Base-by-base conservation (phyloP, 331 rosid genomes). In the Phaseolus coccineus region DNA sequence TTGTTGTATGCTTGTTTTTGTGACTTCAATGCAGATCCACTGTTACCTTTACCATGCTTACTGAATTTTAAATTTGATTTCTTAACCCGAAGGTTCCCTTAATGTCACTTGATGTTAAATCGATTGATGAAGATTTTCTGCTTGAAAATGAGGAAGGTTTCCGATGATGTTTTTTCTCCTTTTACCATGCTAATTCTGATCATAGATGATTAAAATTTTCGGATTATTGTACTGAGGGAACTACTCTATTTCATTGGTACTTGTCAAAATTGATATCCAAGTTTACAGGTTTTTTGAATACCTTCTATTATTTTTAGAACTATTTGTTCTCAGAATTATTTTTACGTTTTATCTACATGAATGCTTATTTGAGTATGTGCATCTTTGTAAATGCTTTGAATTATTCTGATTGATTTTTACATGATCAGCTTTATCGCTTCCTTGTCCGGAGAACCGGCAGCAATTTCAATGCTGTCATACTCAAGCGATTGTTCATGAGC, bases 401-500 rank as follows among this genome's bases (percentile, higher is more conserved):
- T 69, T 67, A 4, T 67, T 40, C 82, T 87, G 81, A 78, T 35
- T 61, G 3, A 16, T 47, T 84, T 73, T 79, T 76, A n/a, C 9
- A 2, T 80, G 13, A 37, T 77, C 84, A 91, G 98, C 96, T 93
- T 55, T 93, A 93, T 70, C 90, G 93, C 48, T 93, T 93, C 86
- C 93, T 93, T 71, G 94, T 90, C 19, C 84, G 98, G 87, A 89
- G 98, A 80, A 93, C 97, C 66, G 90, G 86, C 39, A 93, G 98
- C 88, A 84, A 85, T 3, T 93, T 93, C 89, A 93, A 87, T 81
- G 91, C 91, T 14, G 98, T 93, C 14, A 85, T 93, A 24, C 93
- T 90, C 37, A 93, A 91, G 84, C 88, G 98, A 48, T 74, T 93
- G 85, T 90, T 93, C 81, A 93, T 93, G 98, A 91, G 97, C 89